Conservation (phyloP, 2,329 filamentous ascomycete species). For the Aspergillus texensis region DNA sequence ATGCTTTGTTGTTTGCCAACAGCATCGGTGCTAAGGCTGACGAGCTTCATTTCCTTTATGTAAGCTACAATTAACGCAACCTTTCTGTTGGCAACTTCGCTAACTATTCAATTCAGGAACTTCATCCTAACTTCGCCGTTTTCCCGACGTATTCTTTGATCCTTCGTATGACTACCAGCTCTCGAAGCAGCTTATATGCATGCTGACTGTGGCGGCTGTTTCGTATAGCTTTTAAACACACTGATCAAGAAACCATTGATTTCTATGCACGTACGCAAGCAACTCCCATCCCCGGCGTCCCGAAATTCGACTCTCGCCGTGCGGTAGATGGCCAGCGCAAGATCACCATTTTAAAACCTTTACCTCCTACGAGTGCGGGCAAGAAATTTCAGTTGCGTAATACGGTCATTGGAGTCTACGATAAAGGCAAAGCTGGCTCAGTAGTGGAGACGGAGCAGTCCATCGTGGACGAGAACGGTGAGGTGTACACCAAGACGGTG, state of each 20-base stretch:
- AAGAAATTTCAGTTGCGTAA: slow-evolving; percentile 73
- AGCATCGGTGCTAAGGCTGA: slow-evolving; percentile 84
- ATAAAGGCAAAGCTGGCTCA: slow-evolving; percentile 82
- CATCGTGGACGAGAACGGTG: slow-evolving; percentile 71
- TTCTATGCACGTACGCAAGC: slow-evolving; percentile 74
- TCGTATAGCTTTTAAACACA: slow-evolving; percentile 71
- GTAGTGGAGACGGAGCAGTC: slow-evolving; percentile 79
- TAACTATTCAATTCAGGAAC: slow-evolving; percentile 60
- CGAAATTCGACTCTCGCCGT: slow-evolving; percentile 72
- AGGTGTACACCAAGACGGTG: slow-evolving; percentile 70
- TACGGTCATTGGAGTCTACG: slow-evolving; percentile 82
- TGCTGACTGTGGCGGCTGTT: slow-evolving; percentile 22
- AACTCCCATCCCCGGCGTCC: slow-evolving; percentile 72
- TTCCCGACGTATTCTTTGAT: slow-evolving; percentile 89
- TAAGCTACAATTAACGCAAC: slow-evolving; percentile 47
- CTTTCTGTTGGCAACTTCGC: not conserved
- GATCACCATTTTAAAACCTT: slow-evolving; percentile 73
- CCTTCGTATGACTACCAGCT: slow-evolving; percentile 59
- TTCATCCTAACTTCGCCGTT: slow-evolving; percentile 81
- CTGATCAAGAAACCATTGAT: slow-evolving; percentile 75
- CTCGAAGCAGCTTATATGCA: not conserved
- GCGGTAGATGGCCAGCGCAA: slow-evolving; percentile 84
- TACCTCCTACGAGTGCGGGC: slow-evolving; percentile 72
- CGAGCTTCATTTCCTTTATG: slow-evolving; percentile 91
- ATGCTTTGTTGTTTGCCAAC: slow-evolving; percentile 85